Base-by-base conservation (phyloP, 2,329 filamentous ascomycete species). In the Tolypocladium sp. region DNA sequence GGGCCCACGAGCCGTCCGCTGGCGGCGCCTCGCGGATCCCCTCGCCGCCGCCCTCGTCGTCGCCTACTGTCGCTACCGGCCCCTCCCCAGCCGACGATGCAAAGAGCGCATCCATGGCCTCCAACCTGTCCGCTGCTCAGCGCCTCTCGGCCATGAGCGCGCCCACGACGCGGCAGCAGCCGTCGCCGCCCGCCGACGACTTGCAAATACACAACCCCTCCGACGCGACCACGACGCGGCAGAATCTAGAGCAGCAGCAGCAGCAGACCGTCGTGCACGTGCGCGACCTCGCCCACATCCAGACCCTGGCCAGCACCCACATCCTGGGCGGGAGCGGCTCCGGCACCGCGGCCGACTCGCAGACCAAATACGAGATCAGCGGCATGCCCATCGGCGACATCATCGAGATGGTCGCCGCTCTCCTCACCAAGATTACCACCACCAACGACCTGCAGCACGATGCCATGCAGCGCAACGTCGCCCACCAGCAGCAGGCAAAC, bases 401-500 rank as follows among this genome's bases (percentile, higher is more conserved):
- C 66, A 99, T 99, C 70, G 93, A 97, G 74, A 97, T 99, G 94
- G 94, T 99, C 4, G 94, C 94, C 5, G 94, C 92, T 8, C 82
- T 99, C 30, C 79, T 99, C 62, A 96, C 93, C 59, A 97, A 97
- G 74, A 99, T 99, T 67, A 97, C 94, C 7, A 91, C 91, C 4
- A 97, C 93, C 59, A 99, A 99, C 71, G 94, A 99, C 71, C 79
- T 88, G 57, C 92, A 97, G 71, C 93, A 97, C 73, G 91, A 97
- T 71, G 90, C 92, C 63, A 76, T 96, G 64, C 91, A 97, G 74
- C 85, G 91, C 59, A 85, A 84, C 61, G 81, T 78, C 3, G 73
- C 79, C n/a, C 82, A 84, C 60, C 80, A 83, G 62, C 81, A 82
- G 59, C 82, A 83, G 63, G 82, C 80, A 53, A 77, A 70, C 62